Evolutionary conservation across 768 basidiomycete species (phyloP).

Genomic region (Cystobasidiopsis lactophilus): DNA sequence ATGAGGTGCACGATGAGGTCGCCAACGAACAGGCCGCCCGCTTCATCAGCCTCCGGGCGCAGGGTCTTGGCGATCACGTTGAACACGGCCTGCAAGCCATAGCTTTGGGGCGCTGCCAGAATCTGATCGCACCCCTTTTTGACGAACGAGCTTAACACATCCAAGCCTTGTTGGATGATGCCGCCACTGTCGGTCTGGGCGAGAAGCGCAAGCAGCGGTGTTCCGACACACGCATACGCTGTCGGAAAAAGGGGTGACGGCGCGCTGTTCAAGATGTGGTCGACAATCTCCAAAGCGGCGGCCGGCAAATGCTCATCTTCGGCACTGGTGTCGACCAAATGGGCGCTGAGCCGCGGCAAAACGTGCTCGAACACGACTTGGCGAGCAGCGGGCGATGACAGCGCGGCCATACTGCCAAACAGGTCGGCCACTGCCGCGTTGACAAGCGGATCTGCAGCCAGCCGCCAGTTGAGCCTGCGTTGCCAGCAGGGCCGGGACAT

Average conservation of each 20-base stretch:
- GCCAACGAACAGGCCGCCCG: constrained; percentile 77
- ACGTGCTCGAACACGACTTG: constrained; percentile 48
- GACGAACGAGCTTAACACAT: constrained; percentile 57
- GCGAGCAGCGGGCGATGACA: constrained; percentile 40
- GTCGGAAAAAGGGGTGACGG: constrained; percentile 34
- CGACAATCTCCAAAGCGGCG: constrained; percentile 61
- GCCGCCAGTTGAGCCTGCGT: too few species aligned
- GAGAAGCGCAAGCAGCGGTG: constrained; percentile 49
- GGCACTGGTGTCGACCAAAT: constrained; percentile 32
- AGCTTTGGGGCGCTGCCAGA: constrained; percentile 38
- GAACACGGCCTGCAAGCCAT: constrained; percentile 52
- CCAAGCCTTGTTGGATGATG: constrained; percentile 41
- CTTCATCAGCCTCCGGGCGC: constrained; percentile 54
- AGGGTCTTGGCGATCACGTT: constrained; percentile 55
- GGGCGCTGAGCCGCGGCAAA: constrained; percentile 46
- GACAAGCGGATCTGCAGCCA: constrained; percentile 54
- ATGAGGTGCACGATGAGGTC: constrained; percentile 86
- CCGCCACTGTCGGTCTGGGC: constrained; percentile 61
- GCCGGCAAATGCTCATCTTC: constrained; percentile 42
- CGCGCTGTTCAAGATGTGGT: constrained; percentile 46
- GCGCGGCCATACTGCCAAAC: constrained; percentile 43
- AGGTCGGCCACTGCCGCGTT: constrained; percentile 67
- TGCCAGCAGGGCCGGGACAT: background rate
- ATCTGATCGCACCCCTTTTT: constrained; percentile 71
- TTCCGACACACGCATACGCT: constrained; percentile 56